These are phyloP conservation scores for Linnemannia exigua DNA, from an alignment of 192 early-diverging fungal genomes.

Conservation along the genomic window DNA sequence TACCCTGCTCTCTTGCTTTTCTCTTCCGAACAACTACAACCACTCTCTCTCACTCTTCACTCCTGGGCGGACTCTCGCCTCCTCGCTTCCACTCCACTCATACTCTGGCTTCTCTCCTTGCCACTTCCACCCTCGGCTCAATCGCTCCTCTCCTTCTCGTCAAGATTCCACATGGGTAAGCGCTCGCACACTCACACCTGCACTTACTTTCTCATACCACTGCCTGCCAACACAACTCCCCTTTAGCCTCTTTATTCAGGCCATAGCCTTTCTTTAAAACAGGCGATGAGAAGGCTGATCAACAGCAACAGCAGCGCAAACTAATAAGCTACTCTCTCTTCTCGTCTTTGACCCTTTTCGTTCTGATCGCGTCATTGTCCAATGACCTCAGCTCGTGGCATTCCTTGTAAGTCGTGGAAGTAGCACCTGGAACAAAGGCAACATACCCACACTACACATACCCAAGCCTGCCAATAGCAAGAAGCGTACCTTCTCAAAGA, in stretches of 20 bases:
- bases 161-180: constrained; percentile 24
- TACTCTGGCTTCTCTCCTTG: neutral
- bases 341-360: neutral
- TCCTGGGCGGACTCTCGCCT: neutral
- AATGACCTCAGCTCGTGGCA: constrained; percentile 51
- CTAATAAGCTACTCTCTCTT: neutral
- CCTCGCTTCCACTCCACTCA: neutral
- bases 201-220: neutral
- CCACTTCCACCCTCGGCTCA: neutral
- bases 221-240: neutral
- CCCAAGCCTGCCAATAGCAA: neutral
- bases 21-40: neutral
- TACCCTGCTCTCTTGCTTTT: neutral
- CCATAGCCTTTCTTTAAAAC: too few species aligned
- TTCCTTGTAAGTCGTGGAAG: constrained; percentile 40
- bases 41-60: neutral
- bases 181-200: neutral
- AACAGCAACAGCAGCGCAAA: too few species aligned
- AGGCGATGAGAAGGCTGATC: too few species aligned
- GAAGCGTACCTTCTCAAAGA: neutral
- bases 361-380: neutral
- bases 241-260: neutral
- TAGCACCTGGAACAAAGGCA: neutral
- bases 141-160: neutral
- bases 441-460: neutral